Percentiles rank a stretch among this genome's conserved stretches.
Conservation (phyloP, 2,329 filamentous ascomycete genomes). For the Exophiala oligosperma region DNA sequence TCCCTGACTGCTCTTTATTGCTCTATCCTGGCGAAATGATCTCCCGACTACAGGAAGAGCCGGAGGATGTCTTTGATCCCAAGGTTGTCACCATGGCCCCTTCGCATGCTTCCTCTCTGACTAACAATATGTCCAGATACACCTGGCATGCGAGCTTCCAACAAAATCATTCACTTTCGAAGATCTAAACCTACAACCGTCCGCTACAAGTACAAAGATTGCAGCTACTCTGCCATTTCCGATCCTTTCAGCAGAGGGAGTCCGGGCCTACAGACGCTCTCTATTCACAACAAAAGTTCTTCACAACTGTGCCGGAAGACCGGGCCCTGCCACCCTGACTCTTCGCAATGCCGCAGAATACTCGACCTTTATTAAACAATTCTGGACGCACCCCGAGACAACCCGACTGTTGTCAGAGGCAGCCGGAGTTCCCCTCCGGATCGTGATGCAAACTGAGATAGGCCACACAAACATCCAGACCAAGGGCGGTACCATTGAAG, state of each 20-base stretch:
- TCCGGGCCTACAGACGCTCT: constrained; percentile 1
- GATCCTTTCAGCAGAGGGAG: not conserved
- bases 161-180: constrained; percentile 1
- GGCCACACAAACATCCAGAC: constrained; percentile 8
- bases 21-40: not conserved
- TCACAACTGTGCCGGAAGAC: not conserved
- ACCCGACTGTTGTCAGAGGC: not conserved
- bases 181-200: not conserved
- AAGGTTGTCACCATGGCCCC: not conserved
- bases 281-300: constrained; percentile 1
- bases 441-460: constrained; percentile 5
- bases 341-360: constrained; percentile 3
- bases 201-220: not conserved
- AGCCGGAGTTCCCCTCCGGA: not conserved
- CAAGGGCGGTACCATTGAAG: not conserved
- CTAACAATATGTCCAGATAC: not conserved
- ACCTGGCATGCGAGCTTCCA: constrained; percentile 1
- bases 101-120: not conserved
- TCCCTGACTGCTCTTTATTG: not conserved
- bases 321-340: not conserved
- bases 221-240: constrained; percentile 4
- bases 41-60: not conserved
- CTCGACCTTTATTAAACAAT: not conserved
- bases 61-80: not conserved
- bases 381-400: constrained; percentile 4